Evolutionary conservation across 2,329 filamentous ascomycete genomes (phyloP), one percentile per base, ranked within the genome.

Genomic region (Calonectria pseudoreteaudii): DNA sequence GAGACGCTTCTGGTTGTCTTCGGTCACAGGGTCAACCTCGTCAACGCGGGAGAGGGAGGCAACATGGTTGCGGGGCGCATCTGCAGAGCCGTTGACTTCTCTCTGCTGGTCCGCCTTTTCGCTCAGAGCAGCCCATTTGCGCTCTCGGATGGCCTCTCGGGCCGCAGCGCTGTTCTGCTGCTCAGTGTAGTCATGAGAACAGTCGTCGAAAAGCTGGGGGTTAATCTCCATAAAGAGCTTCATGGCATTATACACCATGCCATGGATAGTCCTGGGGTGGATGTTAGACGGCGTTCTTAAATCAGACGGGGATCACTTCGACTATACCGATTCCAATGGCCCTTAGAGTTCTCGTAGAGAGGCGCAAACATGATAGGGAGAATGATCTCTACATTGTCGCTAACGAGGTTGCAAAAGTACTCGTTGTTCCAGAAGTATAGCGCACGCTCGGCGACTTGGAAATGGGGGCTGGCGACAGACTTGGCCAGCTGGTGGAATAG

Each of bases 401-500:
- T 98, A 79, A 99, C 97, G 73, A 99, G 90, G 83, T 98, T 99
- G 89, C 97, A 99, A 87, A 99, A 99, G 85, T 99, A 99, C 85
- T 99, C 97, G 83, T 99, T 99, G 89, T 99, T 99, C 97, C 97
- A 99, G 88, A 99, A 99, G 87, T 99, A 99, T 34, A 99, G 90
- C 7, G 97, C 97, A 78, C 97, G 93, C 87, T 99, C 97, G 23
- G 97, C 97, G 72, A 99, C 97, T 88, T 99, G 97, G 88, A 99
- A 99, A 86, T 99, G 97, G 64, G 97, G 97, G 83, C 97, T 99
- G 65, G 97, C 96, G 52, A 99, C 97, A 3, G 97, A 98, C 85
- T 98, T 99, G 77, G 97, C 96, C 77, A 99, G 90, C 84, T 99
- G 97, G 81, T 98, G 95, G 89, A 99, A 99, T 49, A 99, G 88